These are phyloP conservation scores for Torulaspora gathmanii DNA, from an alignment of 805 yeast genomes.

Conservation along the genomic window DNA sequence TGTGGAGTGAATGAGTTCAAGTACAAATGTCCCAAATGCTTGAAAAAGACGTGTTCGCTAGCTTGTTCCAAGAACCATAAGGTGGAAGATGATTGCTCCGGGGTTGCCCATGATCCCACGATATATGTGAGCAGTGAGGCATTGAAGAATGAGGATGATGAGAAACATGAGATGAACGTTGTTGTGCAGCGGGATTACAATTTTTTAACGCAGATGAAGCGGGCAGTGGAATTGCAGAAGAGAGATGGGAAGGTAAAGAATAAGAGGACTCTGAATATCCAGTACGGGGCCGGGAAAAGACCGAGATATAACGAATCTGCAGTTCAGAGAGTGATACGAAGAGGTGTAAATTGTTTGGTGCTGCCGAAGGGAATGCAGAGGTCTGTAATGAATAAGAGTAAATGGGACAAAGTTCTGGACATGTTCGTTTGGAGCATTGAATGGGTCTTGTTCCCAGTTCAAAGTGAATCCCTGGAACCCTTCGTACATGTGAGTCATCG, in stretches of 20 bases:
- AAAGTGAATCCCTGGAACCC: slow-evolving; percentile 18
- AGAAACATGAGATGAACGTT: slow-evolving; percentile 38
- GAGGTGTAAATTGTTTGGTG: slow-evolving; percentile 62
- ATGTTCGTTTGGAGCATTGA: slow-evolving; percentile 77
- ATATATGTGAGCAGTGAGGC: slow-evolving; percentile 48
- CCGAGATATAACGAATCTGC: slow-evolving; percentile 15
- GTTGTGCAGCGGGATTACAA: slow-evolving; percentile 78
- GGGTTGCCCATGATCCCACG: slow-evolving; percentile 53
- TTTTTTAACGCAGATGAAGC: slow-evolving; percentile 55
- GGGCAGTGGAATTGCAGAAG: slow-evolving; percentile 57
- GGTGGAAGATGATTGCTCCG: slow-evolving; percentile 56
- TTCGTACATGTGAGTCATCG: slow-evolving; percentile 38
- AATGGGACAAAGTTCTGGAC: slow-evolving; percentile 59
- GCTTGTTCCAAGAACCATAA: slow-evolving; percentile 72
- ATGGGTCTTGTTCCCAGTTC: slow-evolving; percentile 46
- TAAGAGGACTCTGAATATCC: slow-evolving; percentile 38
- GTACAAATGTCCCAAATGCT: slow-evolving; percentile 81
- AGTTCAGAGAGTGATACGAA: slow-evolving; percentile 37
- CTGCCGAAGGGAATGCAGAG: slow-evolving; percentile 76
- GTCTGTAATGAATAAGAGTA: slow-evolving; percentile 56
- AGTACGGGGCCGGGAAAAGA: slow-evolving; percentile 23
- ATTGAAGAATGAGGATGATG: slow-evolving; percentile 38
- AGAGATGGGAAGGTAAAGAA: slow-evolving; percentile 45
- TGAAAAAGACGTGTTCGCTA: slow-evolving; percentile 59
- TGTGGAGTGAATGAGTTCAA: slow-evolving; percentile 45